phyloP scores from a whole-genome alignment of 768 basidiomycete species.

The Kwoniella europaea region DNA sequence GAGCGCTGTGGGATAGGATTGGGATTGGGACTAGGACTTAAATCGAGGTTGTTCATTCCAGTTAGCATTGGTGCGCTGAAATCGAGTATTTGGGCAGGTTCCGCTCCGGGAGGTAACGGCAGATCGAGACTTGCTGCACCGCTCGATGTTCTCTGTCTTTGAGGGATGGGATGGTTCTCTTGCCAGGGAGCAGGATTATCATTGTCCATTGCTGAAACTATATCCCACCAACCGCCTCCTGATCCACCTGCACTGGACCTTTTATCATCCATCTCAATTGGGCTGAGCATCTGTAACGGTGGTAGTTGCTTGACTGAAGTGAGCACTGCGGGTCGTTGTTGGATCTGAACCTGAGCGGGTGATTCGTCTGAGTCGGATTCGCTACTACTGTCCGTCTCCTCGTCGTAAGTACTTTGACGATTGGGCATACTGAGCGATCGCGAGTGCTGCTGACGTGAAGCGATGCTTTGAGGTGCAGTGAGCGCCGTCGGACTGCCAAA shows the following conservation, averaged over 20 bases:
- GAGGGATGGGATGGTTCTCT: constrained; percentile 9
- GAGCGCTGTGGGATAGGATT: neutral
- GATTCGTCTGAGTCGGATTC: constrained; percentile 23
- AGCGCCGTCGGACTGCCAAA: constrained; percentile 11
- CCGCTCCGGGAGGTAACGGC: constrained; percentile 43
- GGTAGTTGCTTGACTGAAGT: constrained; percentile 14
- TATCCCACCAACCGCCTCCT: constrained; percentile 50
- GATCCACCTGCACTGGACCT: constrained; percentile 8
- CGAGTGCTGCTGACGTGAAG: constrained; percentile 28
- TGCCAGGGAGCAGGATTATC: constrained; percentile 41
- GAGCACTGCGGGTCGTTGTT: constrained; percentile 7
- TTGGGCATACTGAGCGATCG: constrained; percentile 46
- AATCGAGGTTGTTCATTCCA: constrained; percentile 18
- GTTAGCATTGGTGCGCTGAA: constrained; percentile 25
- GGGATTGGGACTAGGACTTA: constrained; percentile 9
- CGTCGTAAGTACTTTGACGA: constrained; percentile 30
- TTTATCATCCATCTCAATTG: constrained; percentile 21
- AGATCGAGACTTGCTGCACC: constrained; percentile 17
- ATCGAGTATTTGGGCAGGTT: constrained; percentile 34
- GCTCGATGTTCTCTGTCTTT: constrained; percentile 14
- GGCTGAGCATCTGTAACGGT: constrained; percentile 25
- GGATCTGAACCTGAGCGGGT: constrained; percentile 14
- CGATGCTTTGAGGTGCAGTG: constrained; percentile 11
- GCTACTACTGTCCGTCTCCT: constrained; percentile 19
- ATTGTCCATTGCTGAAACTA: constrained; percentile 45